These are phyloP conservation scores for Monascus purpureus DNA, from an alignment of 495 filamentous ascomycete genomes.

Conservation along the genomic window DNA sequence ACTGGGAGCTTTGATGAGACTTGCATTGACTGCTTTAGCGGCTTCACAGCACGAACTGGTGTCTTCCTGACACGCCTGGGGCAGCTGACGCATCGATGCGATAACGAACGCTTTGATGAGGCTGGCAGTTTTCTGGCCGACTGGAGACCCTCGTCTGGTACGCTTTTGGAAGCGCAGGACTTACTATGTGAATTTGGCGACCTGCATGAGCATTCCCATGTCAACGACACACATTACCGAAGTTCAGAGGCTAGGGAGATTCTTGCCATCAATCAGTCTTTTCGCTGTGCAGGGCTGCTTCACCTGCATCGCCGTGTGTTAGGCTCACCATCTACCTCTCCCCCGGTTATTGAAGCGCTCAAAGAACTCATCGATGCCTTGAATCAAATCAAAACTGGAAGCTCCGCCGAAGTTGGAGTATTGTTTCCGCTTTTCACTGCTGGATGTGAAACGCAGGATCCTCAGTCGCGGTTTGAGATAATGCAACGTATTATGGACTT, in stretches of 20 bases:
- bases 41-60: constrained; percentile 58
- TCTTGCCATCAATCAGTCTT: constrained; percentile 64
- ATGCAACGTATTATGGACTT: constrained; percentile 53
- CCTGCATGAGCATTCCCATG: constrained; percentile 17
- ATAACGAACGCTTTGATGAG: constrained; percentile 50
- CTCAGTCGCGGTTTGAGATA: constrained; percentile 42
- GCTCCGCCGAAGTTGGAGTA: constrained; percentile 60
- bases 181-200: constrained; percentile 38
- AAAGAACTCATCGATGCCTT: constrained; percentile 47
- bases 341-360: constrained; percentile 50
- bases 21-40: constrained; percentile 66
- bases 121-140: constrained; percentile 31
- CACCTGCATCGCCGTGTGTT: constrained; percentile 66
- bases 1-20: constrained; percentile 37
- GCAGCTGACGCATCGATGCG: constrained; percentile 55
- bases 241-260: constrained; percentile 39
- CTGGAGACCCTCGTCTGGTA: constrained; percentile 46
- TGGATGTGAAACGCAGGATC: constrained; percentile 55
- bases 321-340: constrained; percentile 37
- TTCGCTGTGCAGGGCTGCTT: constrained; percentile 66
- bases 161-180: constrained; percentile 37
- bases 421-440: constrained; percentile 79
- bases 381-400: constrained; percentile 46
- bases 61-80: constrained; percentile 62
- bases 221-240: constrained; percentile 18